These are phyloP conservation scores for Geotrichum reessii DNA, from an alignment of 1,139 yeast species.

Conservation along the genomic window DNA sequence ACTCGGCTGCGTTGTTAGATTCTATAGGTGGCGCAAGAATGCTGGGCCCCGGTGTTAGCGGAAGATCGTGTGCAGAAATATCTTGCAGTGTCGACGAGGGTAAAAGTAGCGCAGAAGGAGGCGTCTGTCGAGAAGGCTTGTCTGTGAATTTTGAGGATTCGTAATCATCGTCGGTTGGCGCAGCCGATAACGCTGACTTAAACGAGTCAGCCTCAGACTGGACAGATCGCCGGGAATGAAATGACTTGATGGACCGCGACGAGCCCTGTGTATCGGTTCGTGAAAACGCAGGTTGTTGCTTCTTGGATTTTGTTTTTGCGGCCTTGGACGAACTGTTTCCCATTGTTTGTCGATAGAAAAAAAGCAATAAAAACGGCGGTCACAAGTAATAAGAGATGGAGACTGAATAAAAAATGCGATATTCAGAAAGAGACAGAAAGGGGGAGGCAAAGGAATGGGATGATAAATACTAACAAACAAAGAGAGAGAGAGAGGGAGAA, in stretches of 20 bases:
- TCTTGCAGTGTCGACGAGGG: not conserved
- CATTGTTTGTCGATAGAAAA: conserved; percentile 24
- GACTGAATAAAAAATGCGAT: not conserved
- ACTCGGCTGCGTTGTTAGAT: not conserved
- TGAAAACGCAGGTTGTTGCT: conserved; percentile 27
- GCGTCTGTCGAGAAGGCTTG: conserved; percentile 1
- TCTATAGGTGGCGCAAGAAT: conserved; percentile 14
- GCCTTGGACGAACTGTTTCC: conserved; percentile 34
- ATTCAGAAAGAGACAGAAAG: too few species aligned
- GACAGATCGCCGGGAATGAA: conserved; percentile 31
- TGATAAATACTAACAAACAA: not conserved
- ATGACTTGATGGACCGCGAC: conserved; percentile 34
- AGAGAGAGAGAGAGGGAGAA: not conserved
- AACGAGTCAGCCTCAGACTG: conserved; percentile 27
- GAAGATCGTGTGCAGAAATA: not conserved
- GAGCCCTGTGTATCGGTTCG: conserved; percentile 42
- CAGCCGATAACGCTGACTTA: conserved; percentile 24
- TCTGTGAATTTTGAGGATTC: not conserved
- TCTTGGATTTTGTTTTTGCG: conserved; percentile 27
- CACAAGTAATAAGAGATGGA: not conserved
- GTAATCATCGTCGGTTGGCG: conserved; percentile 14
- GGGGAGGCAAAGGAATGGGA: not conserved
- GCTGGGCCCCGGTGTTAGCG: conserved; percentile 19
- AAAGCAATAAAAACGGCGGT: not conserved
- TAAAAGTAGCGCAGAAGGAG: not conserved